Base-by-base conservation (phyloP, 1,284 basidiomycete species). In the Tetrapyrgos nigripes region DNA sequence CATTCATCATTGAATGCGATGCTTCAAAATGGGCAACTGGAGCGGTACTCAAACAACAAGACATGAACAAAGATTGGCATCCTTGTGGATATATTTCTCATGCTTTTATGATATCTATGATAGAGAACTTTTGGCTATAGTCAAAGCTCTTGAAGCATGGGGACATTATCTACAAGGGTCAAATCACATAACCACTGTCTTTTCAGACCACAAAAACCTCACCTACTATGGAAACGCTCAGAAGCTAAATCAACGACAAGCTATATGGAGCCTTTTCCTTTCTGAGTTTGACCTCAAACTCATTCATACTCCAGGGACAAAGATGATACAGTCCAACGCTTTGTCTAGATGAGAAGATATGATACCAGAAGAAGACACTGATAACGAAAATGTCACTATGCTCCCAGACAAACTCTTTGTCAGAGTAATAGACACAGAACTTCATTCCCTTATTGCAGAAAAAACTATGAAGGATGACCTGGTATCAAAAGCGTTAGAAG, bases 231-330 rank as follows among this genome's bases (percentile, higher is more conserved):
- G 31, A 33, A 33, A 33, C 31, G 52, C 68, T 0, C 66, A 70
- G n/a, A 70, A 68, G 9, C 64, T 79, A 0, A 76, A 68, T 48
- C 55, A 68, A 31, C 27, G 71, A 9, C 79, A 81, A 57, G 76
- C 72, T 0, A 50, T 72, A 24, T 82, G 79, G 78, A 55, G 60
- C 2, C 50, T 71, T 3, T 56, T 68, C n/a, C 61, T 81, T 0
- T 28, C 67, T 0, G 43, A 67, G 11, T 77, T 70, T 60, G 45
- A 71, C 55, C 74, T 73, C 49, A 57, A 28, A 8, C 64, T 79
- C 3, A 17, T 60, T 6, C 61, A 50, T 8, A 29, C 11, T 14
- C 48, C 27, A 11, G 14, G 57, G 37, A 14, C 33, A 27, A 35
- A n/a, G 14, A 29, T 58, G 57, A 26, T 33, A 19, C 40, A 13